Base-by-base conservation (phyloP, 208 protist genomes). In the Trypanosoma conorhini region DNA sequence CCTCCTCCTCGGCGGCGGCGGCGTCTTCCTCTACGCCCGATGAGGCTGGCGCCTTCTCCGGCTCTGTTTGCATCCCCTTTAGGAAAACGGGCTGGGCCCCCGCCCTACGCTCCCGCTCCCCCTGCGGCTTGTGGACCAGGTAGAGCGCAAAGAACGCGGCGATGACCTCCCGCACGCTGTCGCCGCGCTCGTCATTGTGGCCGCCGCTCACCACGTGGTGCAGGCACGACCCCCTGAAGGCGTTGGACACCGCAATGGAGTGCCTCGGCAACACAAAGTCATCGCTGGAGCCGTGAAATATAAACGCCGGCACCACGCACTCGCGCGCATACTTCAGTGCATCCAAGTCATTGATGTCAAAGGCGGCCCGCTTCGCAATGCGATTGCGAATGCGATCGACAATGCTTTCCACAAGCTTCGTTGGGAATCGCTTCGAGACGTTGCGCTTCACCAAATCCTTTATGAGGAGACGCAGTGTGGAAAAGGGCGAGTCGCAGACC, bases 401-500 rank as follows among this genome's bases (percentile, higher is more conserved):
- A 22, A 91, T 91, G 8, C 75, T 63, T 30, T 84, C 86, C 22
- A 98, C 73, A 48, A 98, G 66, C 10, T 77, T 62, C 26, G 80
- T 84, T 21, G 96, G 96, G 26, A 99, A 62, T 21, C 76, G 87
- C 24, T 77, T 72, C 19, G 78, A 82, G 35, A 82, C 81, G 46
- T 94, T 57, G 17, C 74, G 71, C 38, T 66, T 76, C 48, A 97
- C 92, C 30, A 98, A 70, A 67, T 97, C 95, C 17, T 83, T 74
- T 62, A 96, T 86, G 26, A 98, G 67, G 52, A 81, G 50, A 12
- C 83, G 83, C 57, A 99, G 75, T 3, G 81, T 88, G 17, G 91
- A 87, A 58, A 99, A 99, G 19, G 97, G 96, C 30, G 88, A 96
- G 76, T 99, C 97, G 62, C 96, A 91, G 30, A 98, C 88, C 62